Conservation (phyloP, 2,329 filamentous ascomycete species). For the Xylaria sp. region DNA sequence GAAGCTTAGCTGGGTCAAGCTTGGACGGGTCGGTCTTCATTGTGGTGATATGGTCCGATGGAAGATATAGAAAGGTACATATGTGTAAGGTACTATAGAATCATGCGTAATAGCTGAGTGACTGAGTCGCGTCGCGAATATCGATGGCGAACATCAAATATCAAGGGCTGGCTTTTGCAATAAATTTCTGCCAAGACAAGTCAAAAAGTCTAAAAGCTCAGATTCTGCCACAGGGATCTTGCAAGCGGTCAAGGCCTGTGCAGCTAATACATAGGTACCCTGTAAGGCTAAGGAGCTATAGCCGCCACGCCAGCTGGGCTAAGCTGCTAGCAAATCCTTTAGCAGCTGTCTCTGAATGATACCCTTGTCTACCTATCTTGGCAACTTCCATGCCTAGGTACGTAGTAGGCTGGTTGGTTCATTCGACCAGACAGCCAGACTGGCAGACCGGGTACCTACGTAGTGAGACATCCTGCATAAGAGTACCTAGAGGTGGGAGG, state of each 20-base stretch:
- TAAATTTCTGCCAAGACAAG: neutral
- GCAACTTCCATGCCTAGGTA: too few relatives aligned
- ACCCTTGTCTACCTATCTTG: too few relatives aligned
- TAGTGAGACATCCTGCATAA: too few relatives aligned
- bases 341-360: neutral
- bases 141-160: too few relatives aligned
- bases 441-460: too few relatives aligned
- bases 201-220: conserved; percentile 18
- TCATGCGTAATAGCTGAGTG: neutral
- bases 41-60: neutral
- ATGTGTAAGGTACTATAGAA: neutral
- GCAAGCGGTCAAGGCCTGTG: conserved; percentile 15
- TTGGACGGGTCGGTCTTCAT: conserved; percentile 30
- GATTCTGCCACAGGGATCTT: conserved; percentile 13
- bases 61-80: neutral
- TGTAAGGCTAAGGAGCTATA: too few relatives aligned
- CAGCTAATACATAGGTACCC: neutral
- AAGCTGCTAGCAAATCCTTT: neutral
- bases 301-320: neutral
- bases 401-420: too few relatives aligned
- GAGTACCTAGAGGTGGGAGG: too few relatives aligned
- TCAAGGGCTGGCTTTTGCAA: neutral
- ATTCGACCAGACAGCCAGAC: too few relatives aligned
- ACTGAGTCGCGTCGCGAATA: neutral
- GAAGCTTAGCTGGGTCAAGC: conserved; percentile 30